phyloP scores from a whole-genome alignment of 2,329 filamentous ascomycete species.

The Geosmithia morbida region DNA sequence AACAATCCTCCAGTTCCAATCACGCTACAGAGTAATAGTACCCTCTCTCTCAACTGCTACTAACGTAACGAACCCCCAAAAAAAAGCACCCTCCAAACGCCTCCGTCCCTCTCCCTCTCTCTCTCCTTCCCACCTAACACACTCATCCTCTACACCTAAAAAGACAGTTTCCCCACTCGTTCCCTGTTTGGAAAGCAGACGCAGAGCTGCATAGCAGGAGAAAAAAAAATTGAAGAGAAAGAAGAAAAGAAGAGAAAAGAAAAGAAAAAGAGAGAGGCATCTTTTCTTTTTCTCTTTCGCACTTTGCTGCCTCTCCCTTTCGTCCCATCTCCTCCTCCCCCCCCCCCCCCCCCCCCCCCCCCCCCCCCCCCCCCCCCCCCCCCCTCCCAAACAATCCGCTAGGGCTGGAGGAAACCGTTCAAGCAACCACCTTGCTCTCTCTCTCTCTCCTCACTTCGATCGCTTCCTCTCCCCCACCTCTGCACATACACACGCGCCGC shows the following conservation, averaged over 20 bases:
- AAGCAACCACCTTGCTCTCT: conserved; percentile 1
- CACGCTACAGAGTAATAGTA: too few relatives aligned
- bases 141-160: not conserved
- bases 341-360: not conserved
- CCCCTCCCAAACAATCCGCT: too few relatives aligned
- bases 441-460: not conserved
- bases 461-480: conserved; percentile 10
- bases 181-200: not conserved
- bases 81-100: too few relatives aligned
- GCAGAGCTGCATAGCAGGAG: not conserved
- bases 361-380: too few relatives aligned
- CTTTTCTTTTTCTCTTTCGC: not conserved
- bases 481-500: conserved; percentile 15
- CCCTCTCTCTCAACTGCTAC: too few relatives aligned
- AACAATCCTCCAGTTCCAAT: too few relatives aligned
- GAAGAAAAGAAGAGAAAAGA: not conserved
- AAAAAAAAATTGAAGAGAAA: not conserved
- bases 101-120: not conserved
- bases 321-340: not conserved
- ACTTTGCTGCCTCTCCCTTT: not conserved
- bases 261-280: not conserved
- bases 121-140: not conserved
- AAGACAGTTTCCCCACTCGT: not conserved
- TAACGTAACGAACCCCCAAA: too few relatives aligned
- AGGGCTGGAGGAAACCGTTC: not conserved